These are phyloP conservation scores for Colletotrichum tamarilloi DNA, from an alignment of 2,329 filamentous ascomycete genomes.

Conservation along the genomic window DNA sequence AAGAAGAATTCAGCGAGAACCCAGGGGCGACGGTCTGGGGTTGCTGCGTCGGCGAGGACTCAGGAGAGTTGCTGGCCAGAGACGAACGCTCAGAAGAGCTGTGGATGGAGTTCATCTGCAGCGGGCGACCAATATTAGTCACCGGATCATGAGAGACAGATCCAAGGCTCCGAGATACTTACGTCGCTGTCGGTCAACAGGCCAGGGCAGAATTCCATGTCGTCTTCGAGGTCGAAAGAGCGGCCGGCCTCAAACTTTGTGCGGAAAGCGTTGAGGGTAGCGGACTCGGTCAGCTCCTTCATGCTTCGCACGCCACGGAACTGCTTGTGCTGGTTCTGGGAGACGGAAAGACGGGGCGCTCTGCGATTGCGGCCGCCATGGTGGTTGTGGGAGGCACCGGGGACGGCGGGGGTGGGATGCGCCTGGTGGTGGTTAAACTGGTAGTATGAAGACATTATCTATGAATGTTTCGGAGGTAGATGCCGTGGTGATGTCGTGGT, in stretches of 20 bases:
- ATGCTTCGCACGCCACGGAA: conserved; percentile 86
- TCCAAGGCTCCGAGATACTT: conserved; percentile 53
- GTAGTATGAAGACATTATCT: conserved; percentile 73
- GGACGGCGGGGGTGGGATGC: conserved; percentile 65
- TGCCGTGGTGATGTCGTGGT: conserved; percentile 17
- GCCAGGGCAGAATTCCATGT: conserved; percentile 94
- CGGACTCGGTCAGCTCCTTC: conserved; percentile 86
- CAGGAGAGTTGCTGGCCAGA: conserved; percentile 92
- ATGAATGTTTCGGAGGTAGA: conserved; percentile 5
- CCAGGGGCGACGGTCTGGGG: conserved; percentile 81
- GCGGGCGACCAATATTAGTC: conserved; percentile 44
- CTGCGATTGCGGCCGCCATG: conserved; percentile 88
- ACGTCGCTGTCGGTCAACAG: conserved; percentile 95
- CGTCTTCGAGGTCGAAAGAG: conserved; percentile 95
- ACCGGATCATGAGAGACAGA: conserved; percentile 6
- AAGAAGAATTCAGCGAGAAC: conserved; percentile 77
- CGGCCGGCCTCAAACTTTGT: conserved; percentile 89
- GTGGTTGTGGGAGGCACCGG: conserved; percentile 76
- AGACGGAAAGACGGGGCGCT: conserved; percentile 81
- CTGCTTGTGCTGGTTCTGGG: conserved; percentile 87
- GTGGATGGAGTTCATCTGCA: conserved; percentile 89
- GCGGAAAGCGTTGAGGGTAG: conserved; percentile 81
- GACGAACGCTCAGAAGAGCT: conserved; percentile 95
- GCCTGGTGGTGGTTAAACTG: conserved; percentile 70
- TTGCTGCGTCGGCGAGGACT: conserved; percentile 90